These are phyloP conservation scores for Starmerella stigmatis DNA, from an alignment of 805 yeast species.

Conservation along the genomic window DNA sequence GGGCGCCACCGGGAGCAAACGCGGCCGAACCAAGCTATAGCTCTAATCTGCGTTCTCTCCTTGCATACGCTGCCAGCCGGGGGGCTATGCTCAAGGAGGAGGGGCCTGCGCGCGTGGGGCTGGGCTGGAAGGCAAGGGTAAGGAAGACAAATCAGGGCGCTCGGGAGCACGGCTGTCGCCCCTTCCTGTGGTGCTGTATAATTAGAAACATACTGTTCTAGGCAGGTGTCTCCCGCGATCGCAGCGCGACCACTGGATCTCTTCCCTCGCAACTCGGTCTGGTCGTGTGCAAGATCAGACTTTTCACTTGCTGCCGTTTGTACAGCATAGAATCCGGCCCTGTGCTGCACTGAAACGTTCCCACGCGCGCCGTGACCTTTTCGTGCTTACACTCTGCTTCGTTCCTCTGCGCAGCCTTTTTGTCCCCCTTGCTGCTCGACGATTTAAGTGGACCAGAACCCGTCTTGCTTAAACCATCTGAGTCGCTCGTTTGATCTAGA, in stretches of 20 bases:
- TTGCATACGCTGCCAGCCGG: too few species aligned
- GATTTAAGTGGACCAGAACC: too few species aligned
- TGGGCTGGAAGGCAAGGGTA: neutral
- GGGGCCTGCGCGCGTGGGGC: neutral
- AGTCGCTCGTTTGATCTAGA: neutral
- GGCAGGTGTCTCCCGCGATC: conserved; percentile 6
- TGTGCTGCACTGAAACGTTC: too few species aligned
- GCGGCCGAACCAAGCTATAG: too few species aligned
- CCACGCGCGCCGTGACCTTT: too few species aligned
- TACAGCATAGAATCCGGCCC: too few species aligned
- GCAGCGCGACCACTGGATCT: conserved; percentile 5
- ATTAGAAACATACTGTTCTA: conserved; percentile 5
- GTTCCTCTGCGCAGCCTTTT: too few species aligned
- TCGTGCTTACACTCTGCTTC: too few species aligned
- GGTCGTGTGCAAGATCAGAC: neutral
- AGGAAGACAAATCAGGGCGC: conserved; percentile 2
- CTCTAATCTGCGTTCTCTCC: too few species aligned
- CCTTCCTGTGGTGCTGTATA: conserved; percentile 3
- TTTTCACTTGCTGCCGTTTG: too few species aligned
- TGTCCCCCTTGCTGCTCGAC: neutral
- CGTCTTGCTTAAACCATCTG: neutral
- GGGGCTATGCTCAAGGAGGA: too few species aligned
- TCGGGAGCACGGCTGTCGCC: conserved; percentile 1
- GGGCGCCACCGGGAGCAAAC: too few species aligned
- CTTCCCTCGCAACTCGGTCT: neutral